phyloP scores from a whole-genome alignment of 495 filamentous ascomycete species.

The Antarctomyces pellizariae region DNA sequence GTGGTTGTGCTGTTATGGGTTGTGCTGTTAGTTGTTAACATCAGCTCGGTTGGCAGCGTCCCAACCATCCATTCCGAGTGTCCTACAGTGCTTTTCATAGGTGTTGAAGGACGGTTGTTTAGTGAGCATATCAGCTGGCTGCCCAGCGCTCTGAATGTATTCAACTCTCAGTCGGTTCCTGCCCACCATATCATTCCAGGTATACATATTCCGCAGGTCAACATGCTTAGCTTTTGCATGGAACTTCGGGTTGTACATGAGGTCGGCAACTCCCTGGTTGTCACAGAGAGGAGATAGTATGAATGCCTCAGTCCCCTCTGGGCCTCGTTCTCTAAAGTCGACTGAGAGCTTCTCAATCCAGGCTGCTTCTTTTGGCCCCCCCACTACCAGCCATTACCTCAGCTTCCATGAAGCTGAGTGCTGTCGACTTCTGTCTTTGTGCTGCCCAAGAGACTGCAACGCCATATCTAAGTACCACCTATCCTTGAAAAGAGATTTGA shows the following conservation, averaged over 20 bases:
- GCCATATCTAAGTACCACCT: neutral
- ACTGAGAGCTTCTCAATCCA: conserved; percentile 1
- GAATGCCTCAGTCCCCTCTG: too few species aligned
- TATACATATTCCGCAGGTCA: neutral
- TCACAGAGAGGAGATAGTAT: too few species aligned
- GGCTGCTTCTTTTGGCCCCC: neutral
- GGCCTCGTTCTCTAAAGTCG: neutral
- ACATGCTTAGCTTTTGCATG: conserved; percentile 1
- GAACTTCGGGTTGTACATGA: neutral
- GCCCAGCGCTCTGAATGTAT: neutral
- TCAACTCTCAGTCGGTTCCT: neutral
- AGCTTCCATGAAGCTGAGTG: neutral
- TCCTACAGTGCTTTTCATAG: neutral
- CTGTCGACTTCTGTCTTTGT: conserved; percentile 1
- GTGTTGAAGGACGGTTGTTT: neutral
- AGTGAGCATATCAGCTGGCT: conserved; percentile 1
- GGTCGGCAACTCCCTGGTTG: neutral
- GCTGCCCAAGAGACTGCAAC: neutral
- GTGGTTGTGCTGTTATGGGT: too few species aligned
- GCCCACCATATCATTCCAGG: neutral
- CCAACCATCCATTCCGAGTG: neutral
- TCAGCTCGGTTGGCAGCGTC: too few species aligned
- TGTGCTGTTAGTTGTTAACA: too few species aligned
- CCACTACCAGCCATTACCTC: neutral
- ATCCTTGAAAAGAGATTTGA: neutral